Evolutionary conservation across 495 filamentous ascomycete species (phyloP).

Genomic region (Aspergillus bridgeri): DNA sequence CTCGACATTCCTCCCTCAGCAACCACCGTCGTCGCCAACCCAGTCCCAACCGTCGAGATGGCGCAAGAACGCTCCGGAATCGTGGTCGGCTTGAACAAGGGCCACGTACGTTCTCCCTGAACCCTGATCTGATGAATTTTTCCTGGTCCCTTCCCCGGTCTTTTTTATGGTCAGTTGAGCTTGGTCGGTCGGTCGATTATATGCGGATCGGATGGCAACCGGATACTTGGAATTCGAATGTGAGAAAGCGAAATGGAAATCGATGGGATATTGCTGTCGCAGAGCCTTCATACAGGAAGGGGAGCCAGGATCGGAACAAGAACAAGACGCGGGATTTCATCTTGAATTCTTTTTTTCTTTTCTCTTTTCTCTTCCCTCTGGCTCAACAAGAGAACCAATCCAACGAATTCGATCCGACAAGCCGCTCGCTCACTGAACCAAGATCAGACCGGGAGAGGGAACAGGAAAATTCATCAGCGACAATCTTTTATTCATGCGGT

Average conservation of each 20-base stretch:
- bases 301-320: not conserved
- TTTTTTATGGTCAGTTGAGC: conserved; percentile 12
- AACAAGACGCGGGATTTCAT: not conserved
- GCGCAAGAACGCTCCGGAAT: conserved; percentile 70
- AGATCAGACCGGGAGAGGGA: not conserved
- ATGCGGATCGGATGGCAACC: not conserved
- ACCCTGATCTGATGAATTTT: not conserved
- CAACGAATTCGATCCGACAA: conserved; percentile 1
- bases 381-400: too few species aligned
- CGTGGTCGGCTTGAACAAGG: conserved; percentile 79
- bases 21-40: conserved; percentile 45
- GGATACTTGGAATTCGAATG: not conserved
- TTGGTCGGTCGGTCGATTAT: not conserved
- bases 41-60: conserved; percentile 49
- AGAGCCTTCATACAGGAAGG: not conserved
- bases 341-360: too few species aligned
- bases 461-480: not conserved
- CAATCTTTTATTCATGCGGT: not conserved
- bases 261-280: not conserved
- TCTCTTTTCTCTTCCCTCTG: too few species aligned
- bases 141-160: conserved; percentile 16
- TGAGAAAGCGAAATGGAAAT: not conserved
- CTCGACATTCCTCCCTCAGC: conserved; percentile 35
- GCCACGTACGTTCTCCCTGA: conserved; percentile 65
- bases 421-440: conserved; percentile 12